Conservation (phyloP, 306 rosid species). For the Rosa rugosa region DNA sequence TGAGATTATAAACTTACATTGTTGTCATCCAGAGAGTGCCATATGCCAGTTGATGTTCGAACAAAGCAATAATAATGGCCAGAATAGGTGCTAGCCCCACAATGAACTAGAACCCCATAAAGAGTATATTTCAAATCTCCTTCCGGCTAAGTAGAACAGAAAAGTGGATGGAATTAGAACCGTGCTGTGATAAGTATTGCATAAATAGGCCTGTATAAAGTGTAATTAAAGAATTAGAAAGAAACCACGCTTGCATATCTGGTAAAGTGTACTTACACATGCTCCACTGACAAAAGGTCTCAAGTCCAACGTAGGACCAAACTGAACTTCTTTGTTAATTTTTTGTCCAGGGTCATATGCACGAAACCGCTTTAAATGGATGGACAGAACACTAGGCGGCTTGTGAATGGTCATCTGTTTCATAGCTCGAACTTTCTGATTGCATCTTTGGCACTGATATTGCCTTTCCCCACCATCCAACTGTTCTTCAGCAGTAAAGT, state of each 20-base stretch:
- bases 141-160: slow-evolving; percentile 47
- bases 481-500: slow-evolving; percentile 79
- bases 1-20: slow-evolving; percentile 47
- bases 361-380: slow-evolving; percentile 87
- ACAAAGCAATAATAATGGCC: slow-evolving; percentile 94
- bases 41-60: slow-evolving; percentile 87
- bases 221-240: neutral
- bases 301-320: slow-evolving; percentile 66
- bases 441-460: slow-evolving; percentile 88
- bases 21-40: slow-evolving; percentile 92
- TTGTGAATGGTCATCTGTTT: slow-evolving; percentile 87
- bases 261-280: slow-evolving; percentile 44
- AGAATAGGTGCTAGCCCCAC: slow-evolving; percentile 81
- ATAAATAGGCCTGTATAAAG: neutral
- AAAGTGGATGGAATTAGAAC: slow-evolving; percentile 7
- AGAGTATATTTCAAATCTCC: slow-evolving; percentile 86
- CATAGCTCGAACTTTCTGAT: slow-evolving; percentile 86
- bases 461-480: slow-evolving; percentile 95
- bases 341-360: slow-evolving; percentile 72
- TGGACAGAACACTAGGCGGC: slow-evolving; percentile 85
- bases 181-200: neutral
- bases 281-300: slow-evolving; percentile 87
- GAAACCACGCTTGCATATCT: neutral
- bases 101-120: slow-evolving; percentile 91
- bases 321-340: slow-evolving; percentile 78